Base-by-base conservation (phyloP, 2,329 filamentous ascomycete genomes). In the Gnomoniopsis smithogilvyi region DNA sequence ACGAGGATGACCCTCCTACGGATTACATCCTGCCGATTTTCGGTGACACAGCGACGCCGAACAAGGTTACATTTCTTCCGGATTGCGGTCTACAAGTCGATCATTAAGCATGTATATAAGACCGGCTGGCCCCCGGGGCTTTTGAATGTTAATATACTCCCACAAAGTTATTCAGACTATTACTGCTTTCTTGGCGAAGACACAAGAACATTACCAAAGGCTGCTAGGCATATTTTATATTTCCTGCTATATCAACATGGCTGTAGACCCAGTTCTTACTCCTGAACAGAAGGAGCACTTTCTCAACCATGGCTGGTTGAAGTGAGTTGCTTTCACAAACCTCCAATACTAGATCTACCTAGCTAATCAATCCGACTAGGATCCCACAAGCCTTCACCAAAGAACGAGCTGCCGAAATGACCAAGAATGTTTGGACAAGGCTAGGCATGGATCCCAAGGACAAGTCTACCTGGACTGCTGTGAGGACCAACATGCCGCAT, bases 361-460 rank as follows among this genome's bases (percentile, higher is more conserved):
- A 4, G 65, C 64, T 58, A 62, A 62, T 38, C 68, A 12, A n/a
- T n/a, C 26, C 3, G 6, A 1, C 8, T 59, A 73, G 70, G 33
- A 70, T 73, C 49, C 63, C 68, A 11, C 58, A 62, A 1, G 70
- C 74, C 56, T 78, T 77, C 62, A 75, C 74, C 1, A 67, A 64
- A 17, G 69, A 74, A 46, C 73, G 76, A 57, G 73, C 75, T 8
- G 69, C 68, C 6, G 54, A 63, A 21, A 62, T 75, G 24, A 75
- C 66, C 21, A 59, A 74, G 2, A 72, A 77, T 55, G 78, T 89
- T 38, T 90, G 87, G 87, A 83, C 80, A 0, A 79, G 87, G 11
- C 78, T 90, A 6, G 86, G 84, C 26, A 86, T 88, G 79, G 80
- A 82, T 49, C 80, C 85, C 0, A 76, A 78, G 3, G 84, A 91